Evolutionary conservation across 805 yeast species (phyloP), one percentile per base, ranked within the genome.

Genomic region (Lachancea meyersii): DNA sequence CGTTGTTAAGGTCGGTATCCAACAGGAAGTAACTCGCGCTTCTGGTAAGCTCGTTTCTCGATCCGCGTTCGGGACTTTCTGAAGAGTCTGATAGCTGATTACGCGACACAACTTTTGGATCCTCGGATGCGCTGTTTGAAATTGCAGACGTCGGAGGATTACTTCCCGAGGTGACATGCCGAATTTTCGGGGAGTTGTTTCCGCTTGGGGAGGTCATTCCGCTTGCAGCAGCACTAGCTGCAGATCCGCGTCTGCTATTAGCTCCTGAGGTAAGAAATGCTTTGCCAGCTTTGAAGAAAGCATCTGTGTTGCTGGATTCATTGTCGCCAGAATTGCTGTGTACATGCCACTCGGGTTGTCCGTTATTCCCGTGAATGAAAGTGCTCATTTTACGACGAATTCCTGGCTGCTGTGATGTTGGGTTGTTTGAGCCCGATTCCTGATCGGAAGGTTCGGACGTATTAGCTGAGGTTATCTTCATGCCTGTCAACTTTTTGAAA

Each of bases 1-100:
- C 38, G 36, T 60, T 56, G 21, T 57, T 56, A 14, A 59, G 43
- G 38, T 58, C 58, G 3, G 63, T 55, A 38, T 61, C 65, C 34
- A 61, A 33, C 16, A 45, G 54, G 41, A 55, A 54, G 11, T 51
- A 49, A 27, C 47, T 41, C 4, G 44, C 18, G 17, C 44, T 41
- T 26, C 44, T 10, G 9, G 14, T 35, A 4, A 41, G n/a, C 19
- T 34, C 19, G 17, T 27, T 30, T 30, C 35, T 31, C 4, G 44
- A 19, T 19, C 13, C 14, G 27, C 44, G 39, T 32, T 27, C 39
- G 20, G 44, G 39, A 28, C 39, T 40, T 18, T 40, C 39, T 10
- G 42, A 39, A 20, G 37, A 31, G 23, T 39, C 42, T 11, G 42
- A 39, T 7, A 14, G n/a, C 14, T 28, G 41, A 16, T 38, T 28